phyloP scores from a whole-genome alignment of 192 early-diverging fungal genomes.

The Tieghemiomyces parasiticus region DNA sequence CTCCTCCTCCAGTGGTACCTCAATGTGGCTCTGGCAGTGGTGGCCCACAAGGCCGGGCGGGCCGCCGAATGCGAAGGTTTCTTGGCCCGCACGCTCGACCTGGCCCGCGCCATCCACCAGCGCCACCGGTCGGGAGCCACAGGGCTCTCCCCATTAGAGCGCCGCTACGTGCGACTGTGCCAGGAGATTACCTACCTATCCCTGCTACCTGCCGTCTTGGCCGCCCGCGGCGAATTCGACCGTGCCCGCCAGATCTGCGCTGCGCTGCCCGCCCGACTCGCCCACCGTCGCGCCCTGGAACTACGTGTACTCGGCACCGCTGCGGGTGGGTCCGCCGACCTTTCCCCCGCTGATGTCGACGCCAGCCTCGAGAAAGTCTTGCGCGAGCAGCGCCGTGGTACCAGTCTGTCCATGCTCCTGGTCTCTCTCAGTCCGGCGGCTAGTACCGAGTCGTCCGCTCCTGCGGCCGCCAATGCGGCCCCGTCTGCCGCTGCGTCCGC shows the following conservation, averaged over 20 bases:
- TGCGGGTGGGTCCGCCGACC: background rate
- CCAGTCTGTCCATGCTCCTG: background rate
- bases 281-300: background rate
- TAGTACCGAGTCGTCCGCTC: background rate
- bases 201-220: conserved; percentile 2
- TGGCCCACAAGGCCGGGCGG: background rate
- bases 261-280: background rate
- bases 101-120: background rate
- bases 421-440: background rate
- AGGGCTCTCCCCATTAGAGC: background rate
- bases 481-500: background rate
- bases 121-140: background rate
- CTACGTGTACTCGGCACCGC: background rate
- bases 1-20: conserved; percentile 5
- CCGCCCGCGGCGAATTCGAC: background rate
- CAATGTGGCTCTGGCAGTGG: background rate
- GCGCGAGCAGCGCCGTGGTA: background rate
- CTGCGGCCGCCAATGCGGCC: background rate
- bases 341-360: background rate
- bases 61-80: background rate
- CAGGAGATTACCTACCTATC: conserved; percentile 1
- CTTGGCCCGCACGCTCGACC: background rate
- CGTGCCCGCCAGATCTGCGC: background rate
- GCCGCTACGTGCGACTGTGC: background rate
- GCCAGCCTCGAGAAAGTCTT: background rate